phyloP scores from a whole-genome alignment of 140 eudicot genomes.

The Ambrosia hybrid region DNA sequence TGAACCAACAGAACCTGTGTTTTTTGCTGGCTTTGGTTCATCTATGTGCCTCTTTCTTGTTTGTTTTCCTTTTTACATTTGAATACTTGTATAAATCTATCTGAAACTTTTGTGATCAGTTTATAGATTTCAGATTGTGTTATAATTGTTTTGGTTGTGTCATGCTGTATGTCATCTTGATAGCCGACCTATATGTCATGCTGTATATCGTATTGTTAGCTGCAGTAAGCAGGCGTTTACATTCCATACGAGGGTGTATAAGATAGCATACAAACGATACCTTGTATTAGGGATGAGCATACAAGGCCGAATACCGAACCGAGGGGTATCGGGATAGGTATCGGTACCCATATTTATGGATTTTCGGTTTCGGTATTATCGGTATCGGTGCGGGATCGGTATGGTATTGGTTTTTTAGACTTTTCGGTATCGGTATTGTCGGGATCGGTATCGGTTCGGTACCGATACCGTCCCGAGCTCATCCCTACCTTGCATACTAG shows the following conservation, averaged over 20 bases:
- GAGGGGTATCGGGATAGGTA: no score
- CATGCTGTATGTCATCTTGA: neutral
- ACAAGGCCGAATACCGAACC: no score
- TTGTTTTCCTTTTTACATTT: neutral
- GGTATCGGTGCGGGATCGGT: no score
- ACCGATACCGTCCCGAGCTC: no score
- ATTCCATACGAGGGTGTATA: neutral
- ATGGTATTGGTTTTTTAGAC: no score
- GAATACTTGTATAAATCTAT: neutral
- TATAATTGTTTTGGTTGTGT: neutral
- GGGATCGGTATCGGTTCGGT: no score
- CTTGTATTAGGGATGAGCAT: no score
- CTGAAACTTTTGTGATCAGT: neutral
- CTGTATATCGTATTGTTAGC: neutral
- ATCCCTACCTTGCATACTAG: no score
- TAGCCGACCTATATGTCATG: neutral
- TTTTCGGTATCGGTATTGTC: no score
- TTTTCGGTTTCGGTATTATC: no score
- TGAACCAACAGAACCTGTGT: neutral
- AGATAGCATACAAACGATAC: neutral
- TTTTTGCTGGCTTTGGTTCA: neutral
- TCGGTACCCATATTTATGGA: no score
- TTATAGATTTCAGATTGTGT: neutral
- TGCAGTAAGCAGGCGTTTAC: neutral
- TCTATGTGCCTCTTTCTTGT: neutral